Conservation (phyloP, 169 alveolate species). For the Perkinsus olseni region DNA sequence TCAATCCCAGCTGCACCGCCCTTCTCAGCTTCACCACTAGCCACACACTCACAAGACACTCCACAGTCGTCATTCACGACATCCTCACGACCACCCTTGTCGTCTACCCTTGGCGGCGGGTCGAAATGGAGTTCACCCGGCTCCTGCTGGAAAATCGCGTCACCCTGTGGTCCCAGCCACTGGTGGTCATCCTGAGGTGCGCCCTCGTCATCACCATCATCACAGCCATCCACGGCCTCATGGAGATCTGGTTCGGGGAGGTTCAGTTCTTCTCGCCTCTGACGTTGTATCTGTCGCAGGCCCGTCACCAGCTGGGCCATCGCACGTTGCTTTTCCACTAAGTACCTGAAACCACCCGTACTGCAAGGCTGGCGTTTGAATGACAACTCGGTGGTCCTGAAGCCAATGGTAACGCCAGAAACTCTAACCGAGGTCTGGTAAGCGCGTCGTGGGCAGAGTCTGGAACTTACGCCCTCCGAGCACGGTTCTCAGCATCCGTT, state of each 20-base stretch:
- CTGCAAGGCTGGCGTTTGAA: too few relatives aligned
- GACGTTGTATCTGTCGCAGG: not conserved
- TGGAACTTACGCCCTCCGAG: not conserved
- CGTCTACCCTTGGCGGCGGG: not conserved
- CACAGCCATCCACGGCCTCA: not conserved
- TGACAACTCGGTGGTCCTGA: too few relatives aligned
- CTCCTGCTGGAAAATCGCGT: not conserved
- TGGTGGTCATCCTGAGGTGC: not conserved
- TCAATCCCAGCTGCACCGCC: too few relatives aligned
- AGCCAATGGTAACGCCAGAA: too few relatives aligned
- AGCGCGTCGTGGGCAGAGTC: too few relatives aligned
- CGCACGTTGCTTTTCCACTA: not conserved
- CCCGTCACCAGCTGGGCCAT: not conserved
- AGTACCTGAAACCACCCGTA: not conserved
- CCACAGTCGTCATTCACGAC: too few relatives aligned
- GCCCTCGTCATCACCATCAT: not conserved
- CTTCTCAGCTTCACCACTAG: too few relatives aligned
- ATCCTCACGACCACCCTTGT: too few relatives aligned
- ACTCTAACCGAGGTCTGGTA: too few relatives aligned
- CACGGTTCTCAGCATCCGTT: not conserved
- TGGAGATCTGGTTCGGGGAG: not conserved
- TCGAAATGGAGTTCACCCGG: not conserved
- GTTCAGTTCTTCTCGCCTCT: not conserved
- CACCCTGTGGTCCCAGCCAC: not conserved
- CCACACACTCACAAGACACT: too few relatives aligned